Evolutionary conservation across 83 land plant genomes (phyloP).

Genomic region (Thuja plicata): DNA sequence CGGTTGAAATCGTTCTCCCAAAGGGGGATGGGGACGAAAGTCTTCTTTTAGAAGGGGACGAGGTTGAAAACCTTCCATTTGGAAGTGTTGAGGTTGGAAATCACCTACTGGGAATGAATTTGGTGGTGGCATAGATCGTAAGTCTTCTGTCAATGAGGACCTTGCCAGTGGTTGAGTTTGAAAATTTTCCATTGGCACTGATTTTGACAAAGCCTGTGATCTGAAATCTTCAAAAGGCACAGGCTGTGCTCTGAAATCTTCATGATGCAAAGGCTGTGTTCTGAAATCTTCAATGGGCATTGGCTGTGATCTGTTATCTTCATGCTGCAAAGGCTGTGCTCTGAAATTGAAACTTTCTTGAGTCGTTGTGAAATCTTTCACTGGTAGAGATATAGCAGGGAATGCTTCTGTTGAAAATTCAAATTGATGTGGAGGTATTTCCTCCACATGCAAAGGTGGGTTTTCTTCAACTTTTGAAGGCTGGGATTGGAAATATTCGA

Average conservation of each 20-base stretch:
- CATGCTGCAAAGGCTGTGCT: not conserved
- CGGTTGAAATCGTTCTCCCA: not conserved
- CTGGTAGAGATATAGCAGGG: not conserved
- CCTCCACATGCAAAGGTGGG: not conserved
- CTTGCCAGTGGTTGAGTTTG: slow-evolving; percentile 14
- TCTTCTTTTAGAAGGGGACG: not conserved
- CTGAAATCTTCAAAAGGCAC: not conserved
- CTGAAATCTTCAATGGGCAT: not conserved
- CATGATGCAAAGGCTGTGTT: not conserved
- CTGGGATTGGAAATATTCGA: not conserved
- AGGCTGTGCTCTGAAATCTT: not conserved
- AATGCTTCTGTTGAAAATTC: not conserved
- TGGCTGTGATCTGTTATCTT: not conserved
- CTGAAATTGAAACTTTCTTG: not conserved
- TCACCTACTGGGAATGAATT: not conserved
- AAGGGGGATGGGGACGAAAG: slow-evolving; percentile 16
- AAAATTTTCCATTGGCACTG: slow-evolving; percentile 7
- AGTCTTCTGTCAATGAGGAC: slow-evolving; percentile 13
- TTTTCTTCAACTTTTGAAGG: not conserved
- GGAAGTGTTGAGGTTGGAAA: not conserved
- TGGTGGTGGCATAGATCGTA: slow-evolving; percentile 7
- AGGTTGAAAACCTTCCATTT: not conserved
- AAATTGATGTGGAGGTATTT: not conserved
- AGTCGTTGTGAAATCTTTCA: not conserved
- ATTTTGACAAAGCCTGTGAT: not conserved